phyloP scores from a whole-genome alignment of 148 eudicot species.

The Fagopyrum tataricum region DNA sequence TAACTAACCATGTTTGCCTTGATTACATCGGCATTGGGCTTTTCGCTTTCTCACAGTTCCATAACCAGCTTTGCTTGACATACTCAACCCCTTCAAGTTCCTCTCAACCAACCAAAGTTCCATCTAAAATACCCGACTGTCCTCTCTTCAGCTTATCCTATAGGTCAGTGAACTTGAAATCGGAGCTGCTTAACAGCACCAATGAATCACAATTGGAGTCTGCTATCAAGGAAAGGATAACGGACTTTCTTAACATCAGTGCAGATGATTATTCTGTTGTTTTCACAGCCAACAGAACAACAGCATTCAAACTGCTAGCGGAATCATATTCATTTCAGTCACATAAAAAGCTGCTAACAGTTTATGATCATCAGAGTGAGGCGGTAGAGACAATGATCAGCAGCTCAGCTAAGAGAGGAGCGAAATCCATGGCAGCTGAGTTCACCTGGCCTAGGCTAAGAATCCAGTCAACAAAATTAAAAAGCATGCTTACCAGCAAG shows the following conservation, averaged over 20 bases:
- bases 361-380: constrained; percentile 80
- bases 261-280: constrained; percentile 65
- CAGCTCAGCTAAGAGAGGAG: constrained; percentile 66
- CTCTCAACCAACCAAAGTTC: constrained; percentile 36
- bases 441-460: constrained; percentile 87
- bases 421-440: constrained; percentile 56
- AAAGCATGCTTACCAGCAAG: constrained; percentile 53
- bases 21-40: constrained; percentile 75
- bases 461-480: constrained; percentile 50
- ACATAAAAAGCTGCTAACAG: constrained; percentile 59
- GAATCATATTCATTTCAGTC: constrained; percentile 81
- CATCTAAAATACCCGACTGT: constrained; percentile 36
- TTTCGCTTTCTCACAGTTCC: constrained; percentile 53
- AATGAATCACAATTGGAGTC: constrained; percentile 58
- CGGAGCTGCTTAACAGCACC: constrained; percentile 51
- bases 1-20: constrained; percentile 43
- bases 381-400: constrained; percentile 53
- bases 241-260: constrained; percentile 57
- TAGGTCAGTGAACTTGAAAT: constrained; percentile 62
- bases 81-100: constrained; percentile 33
- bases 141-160: constrained; percentile 58
- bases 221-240: constrained; percentile 53
- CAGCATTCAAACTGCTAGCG: constrained; percentile 77
- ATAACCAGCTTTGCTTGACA: constrained; percentile 24
- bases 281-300: constrained; percentile 78